Evolutionary conservation across 805 yeast species (phyloP), one percentile per base, ranked within the genome.

Genomic region (Middelhovenomyces tepae): DNA sequence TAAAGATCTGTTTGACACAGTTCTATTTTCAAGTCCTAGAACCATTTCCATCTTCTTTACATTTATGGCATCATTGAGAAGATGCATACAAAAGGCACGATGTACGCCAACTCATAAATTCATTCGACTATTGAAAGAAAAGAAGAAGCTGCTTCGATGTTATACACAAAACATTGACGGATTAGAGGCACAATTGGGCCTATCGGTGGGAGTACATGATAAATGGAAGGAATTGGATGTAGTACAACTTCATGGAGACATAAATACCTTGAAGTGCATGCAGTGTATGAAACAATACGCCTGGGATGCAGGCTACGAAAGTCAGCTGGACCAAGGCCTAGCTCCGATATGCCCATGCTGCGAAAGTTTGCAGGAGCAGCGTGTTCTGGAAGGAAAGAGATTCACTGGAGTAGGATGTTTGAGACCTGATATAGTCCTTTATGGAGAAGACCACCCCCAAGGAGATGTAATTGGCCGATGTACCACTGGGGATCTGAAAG

Each of bases 161-260:
- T 89, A 89, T 54, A 89, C 97, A 1, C 97, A 91, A 51, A 89
- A 89, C 53, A 89, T 89, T 38, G 98, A 89, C 55, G 87, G 94
- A 0, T 62, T 89, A 22, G 97, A 89, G 51, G 60, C 73, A 31
- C 44, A 31, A 64, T 65, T 78, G 16, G 79, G 83, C 15, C 60
- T 87, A 36, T 66, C 64, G 23, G 63, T 78, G 31, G 86, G 87
- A 2, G 36, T 44, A 57, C 63, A 55, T 45, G 53, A 50, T 6
- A 47, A 45, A 18, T 78, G 89, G 82, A 75, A 71, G 44, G 64
- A 64, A 16, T 59, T 73, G 35, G 84, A 83, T 45, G 94, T 85
- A 16, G 80, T 89, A 7, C 96, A 86, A 54, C 61, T 89, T 16
- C 98, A 89, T 50, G 98, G 98, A 1, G 86, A 85, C 56, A 62